Evolutionary conservation across 106 monocot species (phyloP).

Genomic region (Acorus calamus): DNA sequence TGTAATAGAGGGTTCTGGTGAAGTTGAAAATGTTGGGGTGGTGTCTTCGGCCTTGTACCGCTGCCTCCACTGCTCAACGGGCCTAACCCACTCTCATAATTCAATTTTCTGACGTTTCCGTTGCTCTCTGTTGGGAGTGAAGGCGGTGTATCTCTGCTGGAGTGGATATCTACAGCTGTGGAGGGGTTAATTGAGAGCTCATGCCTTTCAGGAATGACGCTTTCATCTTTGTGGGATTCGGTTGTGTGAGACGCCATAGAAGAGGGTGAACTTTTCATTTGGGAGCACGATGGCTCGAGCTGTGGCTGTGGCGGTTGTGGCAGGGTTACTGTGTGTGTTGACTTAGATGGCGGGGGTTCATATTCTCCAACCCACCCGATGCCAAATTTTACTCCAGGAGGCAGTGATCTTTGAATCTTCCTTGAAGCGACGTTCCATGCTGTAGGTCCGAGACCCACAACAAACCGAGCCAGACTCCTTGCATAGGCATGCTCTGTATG

Average conservation of each 20-base stretch:
- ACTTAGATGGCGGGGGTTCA: slow-evolving; percentile 9
- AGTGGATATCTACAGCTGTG: not conserved
- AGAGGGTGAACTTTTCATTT: too few relatives aligned
- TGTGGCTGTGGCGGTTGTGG: slow-evolving; percentile 21
- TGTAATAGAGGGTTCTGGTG: slow-evolving; percentile 14
- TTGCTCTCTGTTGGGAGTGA: not conserved
- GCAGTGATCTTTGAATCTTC: slow-evolving; percentile 53
- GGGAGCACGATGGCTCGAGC: not conserved
- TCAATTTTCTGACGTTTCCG: slow-evolving; percentile 7
- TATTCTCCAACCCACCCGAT: slow-evolving; percentile 74
- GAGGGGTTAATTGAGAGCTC: slow-evolving; percentile 5
- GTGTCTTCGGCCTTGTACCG: not conserved
- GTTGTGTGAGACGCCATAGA: too few relatives aligned
- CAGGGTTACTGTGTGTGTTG: too few relatives aligned
- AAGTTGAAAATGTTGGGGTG: slow-evolving; percentile 7
- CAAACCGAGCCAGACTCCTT: slow-evolving; percentile 87
- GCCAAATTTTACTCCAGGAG: slow-evolving; percentile 72
- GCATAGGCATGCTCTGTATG: slow-evolving; percentile 69
- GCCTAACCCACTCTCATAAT: not conserved
- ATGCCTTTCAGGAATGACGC: not conserved
- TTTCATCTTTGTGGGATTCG: too few relatives aligned
- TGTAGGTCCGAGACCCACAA: slow-evolving; percentile 60
- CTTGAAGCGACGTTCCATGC: slow-evolving; percentile 66
- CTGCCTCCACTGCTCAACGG: not conserved
- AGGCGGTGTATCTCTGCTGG: slow-evolving; percentile 1